Base-by-base conservation (phyloP, 768 basidiomycete species). In the Pleurotus platypus region DNA sequence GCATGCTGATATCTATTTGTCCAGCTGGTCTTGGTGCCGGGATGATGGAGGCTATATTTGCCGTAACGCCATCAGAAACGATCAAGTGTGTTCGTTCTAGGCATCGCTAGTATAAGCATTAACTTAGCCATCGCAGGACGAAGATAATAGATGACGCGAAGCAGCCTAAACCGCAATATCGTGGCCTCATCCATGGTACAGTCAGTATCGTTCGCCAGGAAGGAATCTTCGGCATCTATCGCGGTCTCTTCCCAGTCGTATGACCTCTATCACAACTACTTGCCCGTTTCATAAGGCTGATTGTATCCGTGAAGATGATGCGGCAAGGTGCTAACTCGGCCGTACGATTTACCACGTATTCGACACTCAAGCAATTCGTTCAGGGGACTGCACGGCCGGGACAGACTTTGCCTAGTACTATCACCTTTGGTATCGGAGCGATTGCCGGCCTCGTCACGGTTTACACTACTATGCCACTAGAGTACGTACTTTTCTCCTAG, bases 251-350 rank as follows among this genome's bases (percentile, higher is more conserved):
- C 67, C 94, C 96, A 2, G 94, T 98, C 56, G 95, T 96, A 68
- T 81, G 2, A 13, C 8, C 22, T 16, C 5, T 37, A 20, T 43
- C 35, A 13, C n/a, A 27, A 9, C 9, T 22, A 38, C 22, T 16
- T 8, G 6, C 4, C 38, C 38, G 20, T 7, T 13, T 2, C n/a
- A 7, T 20, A 47, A 57, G 6, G 49, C 48, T 56, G 7, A 9
- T 9, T 35, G 1, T 20, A 2, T 45, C 46, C 4, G 42, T 26
- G 11, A 66, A 97, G 93, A 92, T 96, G 85, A 90, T 96, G 83
- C 88, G 94, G 26, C 96, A 98, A 84, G 94, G 94, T 39, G 96
- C 95, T 42, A 99, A 98, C 69, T 98, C 94, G 4, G 94, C 97
- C 8, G 85, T 98, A 27, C 82, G 96, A 30, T 98, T 98, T 75